Conservation (phyloP, 2,329 filamentous ascomycete genomes). For the Penicillium sp. region DNA sequence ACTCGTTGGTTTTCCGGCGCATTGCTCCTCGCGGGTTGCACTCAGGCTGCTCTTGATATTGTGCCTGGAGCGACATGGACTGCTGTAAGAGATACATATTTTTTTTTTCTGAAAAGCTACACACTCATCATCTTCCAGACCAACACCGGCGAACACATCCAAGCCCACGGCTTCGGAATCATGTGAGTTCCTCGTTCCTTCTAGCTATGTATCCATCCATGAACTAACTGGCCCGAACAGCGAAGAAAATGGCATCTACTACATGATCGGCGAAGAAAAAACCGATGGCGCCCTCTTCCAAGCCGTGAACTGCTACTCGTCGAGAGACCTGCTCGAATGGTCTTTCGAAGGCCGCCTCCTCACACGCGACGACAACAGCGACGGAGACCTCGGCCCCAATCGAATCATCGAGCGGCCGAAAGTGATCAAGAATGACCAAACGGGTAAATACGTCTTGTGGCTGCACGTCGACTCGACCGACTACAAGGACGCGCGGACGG, state of each 20-base stretch:
- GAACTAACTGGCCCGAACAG: constrained; percentile 37
- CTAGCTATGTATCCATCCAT: no score
- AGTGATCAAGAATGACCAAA: constrained; percentile 69
- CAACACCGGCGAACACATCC: constrained; percentile 60
- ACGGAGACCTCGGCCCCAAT: constrained; percentile 63
- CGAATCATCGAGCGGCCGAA: constrained; percentile 71
- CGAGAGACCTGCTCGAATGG: constrained; percentile 64
- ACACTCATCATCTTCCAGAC: background rate
- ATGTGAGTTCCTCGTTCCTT: constrained; percentile 13
- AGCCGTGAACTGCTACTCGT: constrained; percentile 70
- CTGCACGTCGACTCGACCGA: constrained; percentile 68
- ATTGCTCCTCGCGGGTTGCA: background rate
- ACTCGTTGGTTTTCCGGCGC: no score
- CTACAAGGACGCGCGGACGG: constrained; percentile 68
- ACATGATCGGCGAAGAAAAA: constrained; percentile 74
- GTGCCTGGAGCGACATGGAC: constrained; percentile 55
- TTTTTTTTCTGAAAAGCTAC: background rate
- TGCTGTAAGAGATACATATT: constrained; percentile 24
- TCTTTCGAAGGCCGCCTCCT: constrained; percentile 64
- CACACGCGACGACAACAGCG: constrained; percentile 50
- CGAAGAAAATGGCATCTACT: constrained; percentile 63
- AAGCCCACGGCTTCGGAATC: constrained; percentile 67
- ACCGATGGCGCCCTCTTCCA: constrained; percentile 65
- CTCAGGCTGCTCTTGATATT: constrained; percentile 17
- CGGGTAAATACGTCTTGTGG: constrained; percentile 69